Evolutionary conservation across 73 alveolate genomes (phyloP).

Genomic region (Symbiodinium natans): DNA sequence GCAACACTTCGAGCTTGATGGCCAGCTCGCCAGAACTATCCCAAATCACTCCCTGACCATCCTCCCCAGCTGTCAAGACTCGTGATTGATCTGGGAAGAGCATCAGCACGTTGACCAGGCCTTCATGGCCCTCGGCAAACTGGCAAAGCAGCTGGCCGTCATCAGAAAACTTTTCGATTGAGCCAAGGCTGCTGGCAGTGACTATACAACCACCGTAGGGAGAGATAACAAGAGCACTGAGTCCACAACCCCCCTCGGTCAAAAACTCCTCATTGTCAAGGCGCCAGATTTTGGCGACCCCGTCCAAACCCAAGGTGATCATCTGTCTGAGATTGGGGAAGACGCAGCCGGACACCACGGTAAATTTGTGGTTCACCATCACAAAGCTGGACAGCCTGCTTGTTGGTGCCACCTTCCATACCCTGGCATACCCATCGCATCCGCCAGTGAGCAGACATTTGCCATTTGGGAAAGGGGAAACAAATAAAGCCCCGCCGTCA

Average conservation of each 20-base stretch:
- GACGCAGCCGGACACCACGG: conserved; percentile 35
- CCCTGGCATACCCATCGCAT: conserved; percentile 80
- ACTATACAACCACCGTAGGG: conserved; percentile 50
- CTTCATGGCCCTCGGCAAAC: conserved; percentile 41
- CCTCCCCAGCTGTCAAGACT: conserved; percentile 82
- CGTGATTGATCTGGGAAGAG: conserved; percentile 61
- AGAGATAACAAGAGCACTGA: conserved; percentile 67
- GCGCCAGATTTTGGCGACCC: conserved; percentile 85
- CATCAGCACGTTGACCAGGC: conserved; percentile 34
- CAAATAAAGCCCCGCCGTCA: conserved; percentile 78
- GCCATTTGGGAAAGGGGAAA: conserved; percentile 61
- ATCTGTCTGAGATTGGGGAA: conserved; percentile 60
- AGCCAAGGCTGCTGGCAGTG: conserved; percentile 53
- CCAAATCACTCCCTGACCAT: conserved; percentile 56
- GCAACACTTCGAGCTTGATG: conserved; percentile 3
- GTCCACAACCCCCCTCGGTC: conserved; percentile 64
- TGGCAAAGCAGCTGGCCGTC: conserved; percentile 74
- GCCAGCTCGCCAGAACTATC: neutral
- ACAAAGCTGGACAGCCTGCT: neutral
- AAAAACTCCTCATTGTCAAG: conserved; percentile 54
- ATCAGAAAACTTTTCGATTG: conserved; percentile 42
- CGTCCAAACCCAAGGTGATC: conserved; percentile 69
- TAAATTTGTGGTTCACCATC: conserved; percentile 40
- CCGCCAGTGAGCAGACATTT: conserved; percentile 72
- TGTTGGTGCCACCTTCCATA: conserved; percentile 34